Evolutionary conservation across 225 moss, liverwort and hornwort species (phyloP), one percentile per base, ranked within the genome.

Genomic region (Bryoerythrophyllum caledonicum): DNA sequence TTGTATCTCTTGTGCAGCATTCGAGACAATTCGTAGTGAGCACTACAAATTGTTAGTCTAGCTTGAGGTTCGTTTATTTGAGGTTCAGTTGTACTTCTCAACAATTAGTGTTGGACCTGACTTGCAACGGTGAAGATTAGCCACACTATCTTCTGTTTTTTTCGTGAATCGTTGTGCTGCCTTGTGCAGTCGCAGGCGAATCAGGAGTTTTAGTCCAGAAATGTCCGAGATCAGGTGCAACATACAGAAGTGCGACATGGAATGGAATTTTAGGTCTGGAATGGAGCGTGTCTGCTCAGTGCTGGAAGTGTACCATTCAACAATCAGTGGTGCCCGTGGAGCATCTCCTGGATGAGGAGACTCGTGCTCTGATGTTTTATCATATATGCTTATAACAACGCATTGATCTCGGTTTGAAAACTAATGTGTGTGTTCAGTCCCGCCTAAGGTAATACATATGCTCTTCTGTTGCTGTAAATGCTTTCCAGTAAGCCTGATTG

Each of bases 81-180:
- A 76, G 37, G 51, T 38, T 63, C 38, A 63, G 63, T 38, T n/a
- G 37, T 63, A 37, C 37, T 38, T 59, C 46, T 76, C 60, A 60
- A 4, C 25, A 51, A 17, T 7, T 26, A 35, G 37, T 43, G 43
- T 43, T 43, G 13, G 37, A 38, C 8, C 6, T 68, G 12, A 49
- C 7, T 30, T 43, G 4, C 17, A 16, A 30, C 60, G 28, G 32
- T 13, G 8, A 2, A 19, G 52, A 23, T 35, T 60, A 38, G 51
- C 20, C 26, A 46, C n/a, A 68, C n/a, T 14, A 3, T 68, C 38
- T 52, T 28, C 24, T 27, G 20, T 21, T 56, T 67, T 9, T 34
- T 8, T 3, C 43, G 43, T 43, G 21, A 41, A 21, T 55, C 26
- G 52, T 60, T 32, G 30, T 32, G 32, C 30, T 30, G 25, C 13